phyloP scores from a whole-genome alignment of 2,329 filamentous ascomycete species.

The Ophiostoma sp. region DNA sequence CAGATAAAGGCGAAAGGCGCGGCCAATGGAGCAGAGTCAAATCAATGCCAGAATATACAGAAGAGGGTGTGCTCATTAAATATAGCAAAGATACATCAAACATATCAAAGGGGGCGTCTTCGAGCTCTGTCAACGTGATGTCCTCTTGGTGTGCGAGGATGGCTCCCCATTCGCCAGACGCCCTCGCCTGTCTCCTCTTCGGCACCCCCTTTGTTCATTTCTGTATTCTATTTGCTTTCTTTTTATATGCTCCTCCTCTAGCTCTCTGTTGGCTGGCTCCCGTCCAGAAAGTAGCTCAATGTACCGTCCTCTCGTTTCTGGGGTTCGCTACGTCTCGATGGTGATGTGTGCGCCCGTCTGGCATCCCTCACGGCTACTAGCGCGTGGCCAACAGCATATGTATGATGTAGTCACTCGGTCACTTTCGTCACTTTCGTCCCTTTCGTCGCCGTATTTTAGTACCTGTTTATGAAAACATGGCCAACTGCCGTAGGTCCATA shows the following conservation, averaged over 20 bases:
- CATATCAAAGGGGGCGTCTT: not conserved
- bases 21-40: not conserved
- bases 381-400: too few species aligned
- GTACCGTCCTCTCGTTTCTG: not conserved
- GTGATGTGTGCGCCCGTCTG: too few species aligned
- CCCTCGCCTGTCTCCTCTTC: conserved; percentile 1
- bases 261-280: not conserved
- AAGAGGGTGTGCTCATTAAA: not conserved
- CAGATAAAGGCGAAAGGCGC: not conserved
- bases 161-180: not conserved
- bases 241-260: not conserved
- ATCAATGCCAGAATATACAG: not conserved
- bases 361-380: too few species aligned
- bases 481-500: too few species aligned
- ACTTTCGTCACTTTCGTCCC: too few species aligned
- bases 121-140: not conserved
- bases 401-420: too few species aligned
- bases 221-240: not conserved
- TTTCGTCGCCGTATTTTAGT: too few species aligned
- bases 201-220: not conserved
- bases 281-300: not conserved
- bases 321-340: too few species aligned
- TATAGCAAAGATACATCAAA: not conserved
- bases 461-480: too few species aligned
- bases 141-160: conserved; percentile 4